phyloP scores from a whole-genome alignment of 331 rosid species.

The Pyrus hybrid region DNA sequence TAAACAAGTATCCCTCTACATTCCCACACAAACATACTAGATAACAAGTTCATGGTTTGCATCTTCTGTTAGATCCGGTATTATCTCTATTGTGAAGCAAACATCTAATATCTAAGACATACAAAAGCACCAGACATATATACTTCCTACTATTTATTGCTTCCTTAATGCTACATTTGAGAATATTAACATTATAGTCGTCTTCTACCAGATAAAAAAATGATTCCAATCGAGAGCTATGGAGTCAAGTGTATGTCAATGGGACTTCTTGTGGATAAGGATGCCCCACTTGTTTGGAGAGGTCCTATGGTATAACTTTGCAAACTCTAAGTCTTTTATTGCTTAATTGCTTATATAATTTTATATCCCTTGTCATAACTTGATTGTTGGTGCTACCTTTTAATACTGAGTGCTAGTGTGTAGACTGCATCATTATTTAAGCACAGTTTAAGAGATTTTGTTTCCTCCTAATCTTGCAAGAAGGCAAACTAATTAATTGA shows the following conservation, averaged over 20 bases:
- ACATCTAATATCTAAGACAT: not conserved
- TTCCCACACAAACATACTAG: not conserved
- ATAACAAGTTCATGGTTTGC: not conserved
- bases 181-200: not conserved
- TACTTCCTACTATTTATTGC: not conserved
- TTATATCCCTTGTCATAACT: not conserved
- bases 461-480: not conserved
- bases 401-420: not conserved
- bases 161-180: slow-evolving; percentile 2
- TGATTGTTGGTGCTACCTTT: not conserved
- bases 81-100: not conserved
- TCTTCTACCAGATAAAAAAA: slow-evolving; percentile 65
- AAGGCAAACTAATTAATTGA: not conserved
- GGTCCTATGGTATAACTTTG: slow-evolving; percentile 87
- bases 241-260: slow-evolving; percentile 98
- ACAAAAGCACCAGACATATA: not conserved
- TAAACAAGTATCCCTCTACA: not conserved
- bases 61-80: not conserved
- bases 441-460: not conserved
- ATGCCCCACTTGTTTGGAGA: slow-evolving; percentile 95
- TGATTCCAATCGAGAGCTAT: slow-evolving; percentile 78
- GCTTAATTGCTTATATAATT: not conserved
- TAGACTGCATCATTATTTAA: not conserved
- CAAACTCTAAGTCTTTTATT: not conserved
- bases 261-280: slow-evolving; percentile 84